A percentile compares a stretch with the other conserved stretches of the same genome.
Evolutionary conservation across 1,139 yeast species (phyloP).

Genomic region (Zygosaccharomyces pseudobailii): DNA sequence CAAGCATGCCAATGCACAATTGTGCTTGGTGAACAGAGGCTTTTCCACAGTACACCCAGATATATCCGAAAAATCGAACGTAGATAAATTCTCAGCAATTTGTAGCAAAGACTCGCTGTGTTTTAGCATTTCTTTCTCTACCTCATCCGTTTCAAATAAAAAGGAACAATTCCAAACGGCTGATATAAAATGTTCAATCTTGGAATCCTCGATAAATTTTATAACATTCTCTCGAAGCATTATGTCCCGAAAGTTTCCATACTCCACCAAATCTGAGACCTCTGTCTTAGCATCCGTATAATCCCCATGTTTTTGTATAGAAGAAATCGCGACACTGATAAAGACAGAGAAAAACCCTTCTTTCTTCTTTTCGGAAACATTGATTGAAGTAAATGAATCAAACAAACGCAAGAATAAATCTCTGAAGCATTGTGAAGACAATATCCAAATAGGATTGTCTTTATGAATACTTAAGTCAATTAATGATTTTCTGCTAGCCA

Average conservation of each 20-base stretch:
- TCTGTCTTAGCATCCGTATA: slow-evolving; percentile 39
- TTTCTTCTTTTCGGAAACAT: slow-evolving; percentile 37
- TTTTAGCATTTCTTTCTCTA: slow-evolving; percentile 38
- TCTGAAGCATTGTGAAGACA: slow-evolving; percentile 38
- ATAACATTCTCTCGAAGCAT: slow-evolving; percentile 40
- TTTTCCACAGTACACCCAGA: slow-evolving; percentile 49
- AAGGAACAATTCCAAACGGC: slow-evolving; percentile 48
- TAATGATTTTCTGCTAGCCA: slow-evolving; percentile 37
- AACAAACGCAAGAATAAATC: slow-evolving; percentile 41
- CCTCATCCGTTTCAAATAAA: slow-evolving; percentile 45
- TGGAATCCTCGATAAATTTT: slow-evolving; percentile 27
- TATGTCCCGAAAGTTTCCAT: slow-evolving; percentile 39
- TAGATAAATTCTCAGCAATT: slow-evolving; percentile 31
- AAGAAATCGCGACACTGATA: slow-evolving; percentile 19
- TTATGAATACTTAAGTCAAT: slow-evolving; percentile 35
- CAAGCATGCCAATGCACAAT: slow-evolving; percentile 46
- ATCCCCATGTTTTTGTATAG: slow-evolving; percentile 23
- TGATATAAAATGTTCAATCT: slow-evolving; percentile 43
- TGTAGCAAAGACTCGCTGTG: slow-evolving; percentile 30
- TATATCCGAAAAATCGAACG: slow-evolving; percentile 36
- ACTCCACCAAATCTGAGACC: slow-evolving; percentile 45
- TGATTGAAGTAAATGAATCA: slow-evolving; percentile 14
- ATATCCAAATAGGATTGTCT: slow-evolving; percentile 32
- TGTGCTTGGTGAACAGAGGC: slow-evolving; percentile 35
- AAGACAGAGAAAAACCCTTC: slow-evolving; percentile 21